Evolutionary conservation across 139 green algal species (phyloP).

Genomic region (Eudorina sp.): DNA sequence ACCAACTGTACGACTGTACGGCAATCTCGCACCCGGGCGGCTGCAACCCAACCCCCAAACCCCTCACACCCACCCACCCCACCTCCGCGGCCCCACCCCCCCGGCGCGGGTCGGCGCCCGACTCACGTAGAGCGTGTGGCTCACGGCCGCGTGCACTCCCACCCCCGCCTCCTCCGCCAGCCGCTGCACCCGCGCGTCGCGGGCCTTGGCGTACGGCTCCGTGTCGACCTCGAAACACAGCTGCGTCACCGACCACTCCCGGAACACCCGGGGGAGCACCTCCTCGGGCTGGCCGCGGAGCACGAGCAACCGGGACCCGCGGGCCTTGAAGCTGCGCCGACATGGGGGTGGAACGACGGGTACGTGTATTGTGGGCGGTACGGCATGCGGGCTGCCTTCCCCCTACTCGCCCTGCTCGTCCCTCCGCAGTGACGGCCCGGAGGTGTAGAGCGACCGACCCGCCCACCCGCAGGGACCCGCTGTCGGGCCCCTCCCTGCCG

Average conservation of each 20-base stretch:
- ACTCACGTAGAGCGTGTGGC: constrained; percentile 91
- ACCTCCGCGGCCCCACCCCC: background rate
- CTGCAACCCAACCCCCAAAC: too few relatives aligned
- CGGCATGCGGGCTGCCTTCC: too few relatives aligned
- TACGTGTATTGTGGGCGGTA: too few relatives aligned
- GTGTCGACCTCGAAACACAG: constrained; percentile 91
- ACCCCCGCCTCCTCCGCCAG: constrained; percentile 70
- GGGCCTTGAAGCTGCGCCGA: constrained; percentile 67
- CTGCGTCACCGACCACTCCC: constrained; percentile 73
- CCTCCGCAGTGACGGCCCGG: too few relatives aligned
- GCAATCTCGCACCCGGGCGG: too few relatives aligned
- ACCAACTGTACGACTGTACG: too few relatives aligned
- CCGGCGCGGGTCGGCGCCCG: too few relatives aligned
- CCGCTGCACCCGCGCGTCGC: constrained; percentile 69
- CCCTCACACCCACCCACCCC: background rate
- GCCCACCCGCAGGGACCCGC: too few relatives aligned
- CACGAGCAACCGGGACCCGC: constrained; percentile 79
- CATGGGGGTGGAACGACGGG: too few relatives aligned
- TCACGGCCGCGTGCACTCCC: constrained; percentile 66
- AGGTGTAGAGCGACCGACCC: too few relatives aligned
- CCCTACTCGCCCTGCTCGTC: too few relatives aligned
- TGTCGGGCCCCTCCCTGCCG: too few relatives aligned
- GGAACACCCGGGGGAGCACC: constrained; percentile 27
- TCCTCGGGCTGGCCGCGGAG: constrained; percentile 79
- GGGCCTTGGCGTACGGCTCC: constrained; percentile 84